Percentiles rank a stretch among this genome's conserved stretches.
These are phyloP conservation scores for Rhizopogon vulgaris DNA, from an alignment of 768 basidiomycete genomes.

Conservation along the genomic window DNA sequence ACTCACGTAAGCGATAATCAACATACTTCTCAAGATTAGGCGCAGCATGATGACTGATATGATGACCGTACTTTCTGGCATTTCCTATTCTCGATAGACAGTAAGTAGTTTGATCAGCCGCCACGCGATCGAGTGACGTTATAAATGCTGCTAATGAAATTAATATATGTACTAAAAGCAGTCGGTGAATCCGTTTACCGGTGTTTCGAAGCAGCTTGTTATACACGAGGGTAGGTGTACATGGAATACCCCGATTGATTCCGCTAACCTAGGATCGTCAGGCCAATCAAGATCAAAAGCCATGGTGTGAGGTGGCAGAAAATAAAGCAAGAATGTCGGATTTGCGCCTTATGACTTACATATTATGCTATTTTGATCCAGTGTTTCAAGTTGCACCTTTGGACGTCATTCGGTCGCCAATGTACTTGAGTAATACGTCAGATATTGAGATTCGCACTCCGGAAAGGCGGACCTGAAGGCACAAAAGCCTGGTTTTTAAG, in stretches of 20 bases:
- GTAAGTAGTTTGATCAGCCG: background rate
- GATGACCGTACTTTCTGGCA: background rate
- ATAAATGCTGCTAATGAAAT: background rate
- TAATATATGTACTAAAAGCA: background rate
- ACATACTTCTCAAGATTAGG: background rate
- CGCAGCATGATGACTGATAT: background rate
- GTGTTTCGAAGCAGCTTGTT: background rate
- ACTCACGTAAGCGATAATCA: background rate
- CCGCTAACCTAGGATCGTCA: background rate
- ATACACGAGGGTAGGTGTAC: background rate
- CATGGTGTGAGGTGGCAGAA: background rate
- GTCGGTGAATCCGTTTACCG: background rate
- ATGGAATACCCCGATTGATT: background rate
- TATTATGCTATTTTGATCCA: background rate
- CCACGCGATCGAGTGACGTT: background rate
- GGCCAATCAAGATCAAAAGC: background rate
- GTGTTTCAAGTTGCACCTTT: background rate
- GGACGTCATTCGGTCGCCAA: background rate
- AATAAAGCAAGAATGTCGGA: background rate
- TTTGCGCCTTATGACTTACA: background rate
- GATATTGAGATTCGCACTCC: background rate
- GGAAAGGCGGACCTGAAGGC: background rate
- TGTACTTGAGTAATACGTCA: background rate
- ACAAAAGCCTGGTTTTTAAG: background rate
- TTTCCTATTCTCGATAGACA: background rate